These are phyloP conservation scores for Pleurotus cornucopiae DNA, from an alignment of 768 basidiomycete genomes.

Conservation along the genomic window DNA sequence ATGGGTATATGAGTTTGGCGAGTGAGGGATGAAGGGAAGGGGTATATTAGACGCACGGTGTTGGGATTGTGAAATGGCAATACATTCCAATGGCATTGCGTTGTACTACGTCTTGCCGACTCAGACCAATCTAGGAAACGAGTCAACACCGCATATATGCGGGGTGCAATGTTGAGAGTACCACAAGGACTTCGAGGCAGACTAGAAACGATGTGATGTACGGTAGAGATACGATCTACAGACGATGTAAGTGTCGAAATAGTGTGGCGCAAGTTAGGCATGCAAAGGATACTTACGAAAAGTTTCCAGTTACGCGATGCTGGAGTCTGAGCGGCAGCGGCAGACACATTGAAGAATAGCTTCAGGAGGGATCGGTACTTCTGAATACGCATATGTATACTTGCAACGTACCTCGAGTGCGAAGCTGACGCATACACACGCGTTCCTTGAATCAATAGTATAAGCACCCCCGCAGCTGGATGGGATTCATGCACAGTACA, in stretches of 20 bases:
- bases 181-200: conserved; percentile 7
- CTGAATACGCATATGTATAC: neutral
- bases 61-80: conserved; percentile 11
- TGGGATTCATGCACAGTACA: conserved; percentile 13
- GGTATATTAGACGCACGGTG: conserved; percentile 11
- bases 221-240: conserved; percentile 8
- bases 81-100: conserved; percentile 14
- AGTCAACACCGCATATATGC: neutral
- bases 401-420: conserved; percentile 10
- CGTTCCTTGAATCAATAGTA: conserved; percentile 3
- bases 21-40: neutral
- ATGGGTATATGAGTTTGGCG: neutral
- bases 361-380: neutral
- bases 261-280: neutral
- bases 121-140: conserved; percentile 2
- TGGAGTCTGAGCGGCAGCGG: neutral
- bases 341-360: conserved; percentile 6
- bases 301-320: conserved; percentile 9
- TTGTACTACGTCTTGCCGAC: conserved; percentile 6
- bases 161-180: neutral
- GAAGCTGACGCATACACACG: conserved; percentile 11
- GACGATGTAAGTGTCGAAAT: neutral
- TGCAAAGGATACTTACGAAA: neutral
- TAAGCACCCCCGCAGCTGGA: neutral
- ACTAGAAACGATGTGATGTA: conserved; percentile 8